These are phyloP conservation scores for Diaporthe citriasiana DNA, from an alignment of 2,329 filamentous ascomycete genomes.

Conservation along the genomic window DNA sequence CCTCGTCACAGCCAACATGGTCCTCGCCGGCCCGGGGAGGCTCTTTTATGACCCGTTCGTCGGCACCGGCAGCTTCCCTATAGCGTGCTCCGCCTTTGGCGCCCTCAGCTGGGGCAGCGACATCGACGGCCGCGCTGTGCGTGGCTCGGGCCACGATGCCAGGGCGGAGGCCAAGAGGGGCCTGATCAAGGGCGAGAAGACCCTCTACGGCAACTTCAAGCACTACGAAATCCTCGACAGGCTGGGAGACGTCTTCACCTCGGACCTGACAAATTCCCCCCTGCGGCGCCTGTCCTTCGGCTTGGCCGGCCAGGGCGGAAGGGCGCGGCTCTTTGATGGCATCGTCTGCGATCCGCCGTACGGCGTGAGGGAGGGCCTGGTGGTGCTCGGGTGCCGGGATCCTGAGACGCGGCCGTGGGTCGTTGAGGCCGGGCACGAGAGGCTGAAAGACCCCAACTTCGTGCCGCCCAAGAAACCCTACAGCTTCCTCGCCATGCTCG, in stretches of 20 bases:
- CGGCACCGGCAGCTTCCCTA: slow-evolving; percentile 91
- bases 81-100: slow-evolving; percentile 92
- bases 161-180: slow-evolving; percentile 54
- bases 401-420: slow-evolving; percentile 71
- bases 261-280: slow-evolving; percentile 90
- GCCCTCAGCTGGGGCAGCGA: slow-evolving; percentile 88
- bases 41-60: slow-evolving; percentile 96
- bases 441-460: slow-evolving; percentile 78
- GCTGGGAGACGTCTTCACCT: slow-evolving; percentile 84
- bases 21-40: slow-evolving; percentile 84
- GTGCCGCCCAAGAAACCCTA: slow-evolving; percentile 93
- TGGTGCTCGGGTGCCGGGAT: slow-evolving; percentile 85
- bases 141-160: slow-evolving; percentile 70
- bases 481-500: slow-evolving; percentile 89
- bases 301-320: slow-evolving; percentile 43
- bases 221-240: slow-evolving; percentile 80
- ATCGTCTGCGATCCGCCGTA: slow-evolving; percentile 98
- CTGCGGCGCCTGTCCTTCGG: slow-evolving; percentile 65
- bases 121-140: slow-evolving; percentile 91
- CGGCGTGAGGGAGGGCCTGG: slow-evolving; percentile 91
- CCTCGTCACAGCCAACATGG: slow-evolving; percentile 92
- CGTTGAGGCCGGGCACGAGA: slow-evolving; percentile 77
- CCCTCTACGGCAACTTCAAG: slow-evolving; percentile 79
- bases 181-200: slow-evolving; percentile 55
- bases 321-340: slow-evolving; percentile 78